These are phyloP conservation scores for Antitrichia curtipendula DNA, from an alignment of 225 moss, liverwort and hornwort species.

Conservation along the genomic window DNA sequence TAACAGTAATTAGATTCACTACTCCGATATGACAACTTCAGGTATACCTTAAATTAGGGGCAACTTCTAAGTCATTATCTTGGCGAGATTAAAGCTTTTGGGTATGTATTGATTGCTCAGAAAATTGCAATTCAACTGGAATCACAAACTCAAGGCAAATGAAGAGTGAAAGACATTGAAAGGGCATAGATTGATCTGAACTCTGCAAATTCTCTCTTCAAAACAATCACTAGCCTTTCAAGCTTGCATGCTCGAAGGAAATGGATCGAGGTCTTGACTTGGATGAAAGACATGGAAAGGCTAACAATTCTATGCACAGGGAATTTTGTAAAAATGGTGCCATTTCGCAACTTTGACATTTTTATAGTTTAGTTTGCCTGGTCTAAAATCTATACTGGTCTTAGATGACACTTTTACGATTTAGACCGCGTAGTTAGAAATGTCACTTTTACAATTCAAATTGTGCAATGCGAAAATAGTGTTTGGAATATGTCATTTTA, in stretches of 20 bases:
- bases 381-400: too few species aligned
- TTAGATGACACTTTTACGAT: too few species aligned
- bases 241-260: neutral
- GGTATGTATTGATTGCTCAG: neutral
- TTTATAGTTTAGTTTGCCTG: too few species aligned
- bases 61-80: neutral
- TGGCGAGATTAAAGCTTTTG: neutral
- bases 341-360: too few species aligned
- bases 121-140: neutral
- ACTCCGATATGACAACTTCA: neutral
- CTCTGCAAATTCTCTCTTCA: neutral
- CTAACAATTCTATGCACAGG: too few species aligned
- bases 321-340: too few species aligned
- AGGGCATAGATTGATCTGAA: neutral
- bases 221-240: neutral
- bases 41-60: neutral
- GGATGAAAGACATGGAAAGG: neutral
- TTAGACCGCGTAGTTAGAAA: too few species aligned
- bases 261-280: neutral
- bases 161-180: neutral
- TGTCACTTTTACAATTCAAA: too few species aligned
- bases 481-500: too few species aligned
- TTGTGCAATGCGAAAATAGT: too few species aligned
- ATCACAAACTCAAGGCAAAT: neutral
- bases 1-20: neutral